Base-by-base conservation (phyloP, 345 rosid genomes). In the Citrus hindsii region DNA sequence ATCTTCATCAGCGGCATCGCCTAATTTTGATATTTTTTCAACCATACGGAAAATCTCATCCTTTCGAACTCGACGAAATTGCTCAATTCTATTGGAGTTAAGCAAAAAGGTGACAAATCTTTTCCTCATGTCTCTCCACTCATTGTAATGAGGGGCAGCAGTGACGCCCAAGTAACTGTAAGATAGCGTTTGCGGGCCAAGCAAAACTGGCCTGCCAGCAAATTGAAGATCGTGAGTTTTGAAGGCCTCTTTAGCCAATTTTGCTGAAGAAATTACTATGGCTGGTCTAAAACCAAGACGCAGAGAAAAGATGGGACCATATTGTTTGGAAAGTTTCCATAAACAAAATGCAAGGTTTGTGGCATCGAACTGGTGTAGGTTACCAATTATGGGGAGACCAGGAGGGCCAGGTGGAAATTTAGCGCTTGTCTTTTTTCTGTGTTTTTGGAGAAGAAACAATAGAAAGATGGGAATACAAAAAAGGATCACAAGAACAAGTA, bases 301-400 rank as follows among this genome's bases (percentile, higher is more conserved):
- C 24, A 75, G 18, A 56, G 55, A 80, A 56, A 75, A 32, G 56
- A 80, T 37, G 8, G 69, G 46, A 4, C 83, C 83, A 63, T 80
- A 75, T 5, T 60, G 55, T 5, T 74, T 48, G 0, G 79, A 75
- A n/a, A 80, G 79, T 12, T 75, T 32, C 75, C 74, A 58, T 0
- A 75, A 9, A 22, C 1, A 60, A 8, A 25, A 61, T 4, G 7
- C 30, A 22, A 46, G 79, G 14, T 59, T 59, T 59, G 63, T 22
- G 28, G 4, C 2, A 59, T 10, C 53, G 18, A 46, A 30, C 58
- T 77, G 33, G 19, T 56, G 59, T 0, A 79, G 60, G 69, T 74
- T 75, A 5, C 82, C 82, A 13, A 80, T 42, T 2, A 75, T 18
- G 1, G 82, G 76, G 48, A 80, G 70, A 1, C 79, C 65, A 6